phyloP scores from a whole-genome alignment of 2,329 filamentous ascomycete species.

The Claviceps arundinis region DNA sequence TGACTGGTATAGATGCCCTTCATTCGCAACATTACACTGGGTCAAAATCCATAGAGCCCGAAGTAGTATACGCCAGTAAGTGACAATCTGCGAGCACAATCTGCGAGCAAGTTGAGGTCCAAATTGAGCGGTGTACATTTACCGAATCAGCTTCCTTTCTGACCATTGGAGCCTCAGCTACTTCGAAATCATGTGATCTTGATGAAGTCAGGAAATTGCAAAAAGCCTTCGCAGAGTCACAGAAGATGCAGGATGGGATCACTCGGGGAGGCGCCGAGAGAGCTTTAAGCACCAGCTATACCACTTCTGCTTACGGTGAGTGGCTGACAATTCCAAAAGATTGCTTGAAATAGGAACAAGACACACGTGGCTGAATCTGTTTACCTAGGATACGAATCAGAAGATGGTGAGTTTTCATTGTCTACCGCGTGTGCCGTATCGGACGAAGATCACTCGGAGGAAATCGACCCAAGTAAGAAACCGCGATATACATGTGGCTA shows the following conservation, averaged over 20 bases:
- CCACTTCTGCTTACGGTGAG: neutral
- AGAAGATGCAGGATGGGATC: neutral
- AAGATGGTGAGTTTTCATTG: slow-evolving; percentile 2
- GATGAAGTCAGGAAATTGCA: neutral
- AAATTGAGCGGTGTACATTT: neutral
- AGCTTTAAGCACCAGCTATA: neutral
- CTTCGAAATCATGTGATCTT: neutral
- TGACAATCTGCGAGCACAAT: neutral
- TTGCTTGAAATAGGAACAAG: too few species aligned
- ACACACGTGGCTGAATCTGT: neutral
- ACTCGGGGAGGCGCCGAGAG: neutral
- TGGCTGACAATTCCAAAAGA: neutral
- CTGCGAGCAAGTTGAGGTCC: neutral
- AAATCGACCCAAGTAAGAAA: slow-evolving; percentile 25
- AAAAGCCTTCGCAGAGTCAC: neutral
- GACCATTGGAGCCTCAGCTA: neutral
- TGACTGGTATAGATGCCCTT: neutral
- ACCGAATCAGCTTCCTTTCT: neutral
- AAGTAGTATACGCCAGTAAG: slow-evolving; percentile 1
- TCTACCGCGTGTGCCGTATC: neutral
- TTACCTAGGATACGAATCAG: slow-evolving; percentile 2
- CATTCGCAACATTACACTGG: neutral
- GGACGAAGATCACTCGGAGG: slow-evolving; percentile 8
- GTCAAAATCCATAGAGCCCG: neutral
- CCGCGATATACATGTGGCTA: too few species aligned